Evolutionary conservation across 2,329 filamentous ascomycete species (phyloP).

Genomic region (Pseudophaeomoniella oleicola): DNA sequence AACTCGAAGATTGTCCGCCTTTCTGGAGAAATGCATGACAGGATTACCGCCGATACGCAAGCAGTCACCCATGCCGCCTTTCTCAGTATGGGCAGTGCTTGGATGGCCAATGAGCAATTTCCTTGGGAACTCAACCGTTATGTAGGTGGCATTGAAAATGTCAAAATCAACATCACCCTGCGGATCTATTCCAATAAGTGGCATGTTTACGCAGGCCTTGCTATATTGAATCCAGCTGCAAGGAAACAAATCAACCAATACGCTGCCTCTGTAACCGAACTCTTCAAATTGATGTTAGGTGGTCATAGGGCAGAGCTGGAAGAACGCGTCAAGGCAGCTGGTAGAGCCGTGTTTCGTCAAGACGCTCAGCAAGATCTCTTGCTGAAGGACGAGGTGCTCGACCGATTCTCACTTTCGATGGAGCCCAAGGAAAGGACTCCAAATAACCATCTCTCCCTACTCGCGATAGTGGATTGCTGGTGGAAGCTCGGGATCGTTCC

Average conservation of each 20-base stretch:
- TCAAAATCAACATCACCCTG: conserved; percentile 96
- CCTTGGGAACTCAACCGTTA: conserved; percentile 96
- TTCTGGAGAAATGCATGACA: conserved; percentile 75
- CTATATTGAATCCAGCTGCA: conserved; percentile 89
- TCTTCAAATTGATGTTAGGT: conserved; percentile 94
- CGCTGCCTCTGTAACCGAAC: conserved; percentile 75
- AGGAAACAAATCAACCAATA: conserved; percentile 90
- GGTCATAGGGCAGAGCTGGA: conserved; percentile 64
- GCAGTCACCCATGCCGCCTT: conserved; percentile 97
- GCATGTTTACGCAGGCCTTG: conserved; percentile 96
- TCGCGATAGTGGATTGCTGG: conserved; percentile 99
- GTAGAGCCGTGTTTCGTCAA: conserved; percentile 51
- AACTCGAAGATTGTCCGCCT: conserved; percentile 77
- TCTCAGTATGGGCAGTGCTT: conserved; percentile 92
- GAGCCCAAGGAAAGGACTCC: conserved; percentile 52
- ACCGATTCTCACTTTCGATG: conserved; percentile 72
- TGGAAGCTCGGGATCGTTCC: conserved; percentile 83
- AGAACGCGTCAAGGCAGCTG: conserved; percentile 62
- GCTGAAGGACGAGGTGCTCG: conserved; percentile 65
- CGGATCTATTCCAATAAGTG: conserved; percentile 98
- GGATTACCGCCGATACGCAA: conserved; percentile 95
- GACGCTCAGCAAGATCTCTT: conserved; percentile 48
- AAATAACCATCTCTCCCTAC: conserved; percentile 85
- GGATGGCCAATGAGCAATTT: conserved; percentile 89
- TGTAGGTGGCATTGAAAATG: conserved; percentile 93